phyloP scores from a whole-genome alignment of 306 rosid genomes.

The Styphnolobium japonicum region DNA sequence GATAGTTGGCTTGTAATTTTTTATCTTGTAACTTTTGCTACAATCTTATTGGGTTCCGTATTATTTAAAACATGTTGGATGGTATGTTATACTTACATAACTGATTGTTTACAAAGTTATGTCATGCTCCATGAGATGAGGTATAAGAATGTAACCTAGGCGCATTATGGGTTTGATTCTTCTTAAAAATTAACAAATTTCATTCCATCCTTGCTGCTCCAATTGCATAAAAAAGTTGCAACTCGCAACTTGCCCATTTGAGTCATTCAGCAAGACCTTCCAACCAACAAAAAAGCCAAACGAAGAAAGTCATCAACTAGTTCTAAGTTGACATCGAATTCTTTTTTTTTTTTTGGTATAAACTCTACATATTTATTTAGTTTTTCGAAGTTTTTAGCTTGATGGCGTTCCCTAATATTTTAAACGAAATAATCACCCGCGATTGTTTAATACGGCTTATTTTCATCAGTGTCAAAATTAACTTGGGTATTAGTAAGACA shows the following conservation, averaged over 20 bases:
- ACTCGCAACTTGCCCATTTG: neutral
- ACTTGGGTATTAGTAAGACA: neutral
- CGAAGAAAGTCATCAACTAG: neutral
- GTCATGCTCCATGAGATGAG: too few species aligned
- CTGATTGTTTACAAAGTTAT: too few species aligned
- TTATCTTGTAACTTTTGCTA: too few species aligned
- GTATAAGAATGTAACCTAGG: too few species aligned
- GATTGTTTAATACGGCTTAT: neutral
- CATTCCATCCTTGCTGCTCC: neutral
- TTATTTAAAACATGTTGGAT: too few species aligned
- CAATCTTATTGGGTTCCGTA: too few species aligned
- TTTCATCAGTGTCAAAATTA: neutral
- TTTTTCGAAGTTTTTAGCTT: neutral
- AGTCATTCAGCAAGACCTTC: neutral
- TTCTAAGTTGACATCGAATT: neutral
- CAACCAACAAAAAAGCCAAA: neutral
- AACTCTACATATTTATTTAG: neutral
- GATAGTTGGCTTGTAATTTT: too few species aligned
- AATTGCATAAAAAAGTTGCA: neutral
- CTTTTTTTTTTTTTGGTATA: neutral
- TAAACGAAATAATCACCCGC: neutral
- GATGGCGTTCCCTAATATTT: neutral
- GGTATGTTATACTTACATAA: too few species aligned
- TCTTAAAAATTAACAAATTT: neutral
- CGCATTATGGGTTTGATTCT: neutral